Percentiles rank a stretch among this genome's conserved stretches.
Conservation (phyloP, 805 yeast genomes). For the Candida arabinofermentans region DNA sequence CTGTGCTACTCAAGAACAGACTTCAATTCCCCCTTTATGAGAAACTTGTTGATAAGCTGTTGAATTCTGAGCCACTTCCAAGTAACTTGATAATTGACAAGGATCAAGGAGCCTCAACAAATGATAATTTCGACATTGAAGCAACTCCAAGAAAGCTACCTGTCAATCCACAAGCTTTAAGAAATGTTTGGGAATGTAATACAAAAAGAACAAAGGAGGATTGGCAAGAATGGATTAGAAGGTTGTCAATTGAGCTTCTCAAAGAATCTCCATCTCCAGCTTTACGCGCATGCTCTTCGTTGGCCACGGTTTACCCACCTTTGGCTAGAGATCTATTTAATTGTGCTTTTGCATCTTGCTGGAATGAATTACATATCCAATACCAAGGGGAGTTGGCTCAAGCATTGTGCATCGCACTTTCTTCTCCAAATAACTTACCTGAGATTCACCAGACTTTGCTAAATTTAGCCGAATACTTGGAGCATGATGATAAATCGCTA, state of each 20-base stretch:
- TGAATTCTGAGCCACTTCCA: conserved; percentile 85
- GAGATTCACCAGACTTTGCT: conserved; percentile 89
- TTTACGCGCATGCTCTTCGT: conserved; percentile 82
- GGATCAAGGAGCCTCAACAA: conserved; percentile 37
- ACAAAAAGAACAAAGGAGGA: conserved; percentile 89
- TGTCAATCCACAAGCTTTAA: conserved; percentile 57
- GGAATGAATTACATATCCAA: conserved; percentile 87
- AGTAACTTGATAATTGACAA: conserved; percentile 66
- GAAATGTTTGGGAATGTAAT: conserved; percentile 87
- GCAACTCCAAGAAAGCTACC: conserved; percentile 73
- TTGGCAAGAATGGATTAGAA: conserved; percentile 96
- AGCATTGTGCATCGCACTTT: conserved; percentile 79
- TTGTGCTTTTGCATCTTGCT: conserved; percentile 91
- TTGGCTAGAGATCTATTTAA: conserved; percentile 88
- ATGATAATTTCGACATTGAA: conserved; percentile 58
- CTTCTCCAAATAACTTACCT: conserved; percentile 90
- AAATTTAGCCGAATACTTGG: conserved; percentile 94
- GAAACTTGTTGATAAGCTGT: conserved; percentile 68
- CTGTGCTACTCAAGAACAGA: conserved; percentile 55
- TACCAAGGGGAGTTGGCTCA: conserved; percentile 87
- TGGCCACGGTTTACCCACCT: conserved; percentile 85
- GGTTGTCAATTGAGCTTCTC: conserved; percentile 77
- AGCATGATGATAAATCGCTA: conserved; percentile 91
- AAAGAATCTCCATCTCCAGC: conserved; percentile 95
- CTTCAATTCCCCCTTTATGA: conserved; percentile 75